Base-by-base conservation (phyloP, 352 stramenopile species). In the Pythium aquatile region DNA sequence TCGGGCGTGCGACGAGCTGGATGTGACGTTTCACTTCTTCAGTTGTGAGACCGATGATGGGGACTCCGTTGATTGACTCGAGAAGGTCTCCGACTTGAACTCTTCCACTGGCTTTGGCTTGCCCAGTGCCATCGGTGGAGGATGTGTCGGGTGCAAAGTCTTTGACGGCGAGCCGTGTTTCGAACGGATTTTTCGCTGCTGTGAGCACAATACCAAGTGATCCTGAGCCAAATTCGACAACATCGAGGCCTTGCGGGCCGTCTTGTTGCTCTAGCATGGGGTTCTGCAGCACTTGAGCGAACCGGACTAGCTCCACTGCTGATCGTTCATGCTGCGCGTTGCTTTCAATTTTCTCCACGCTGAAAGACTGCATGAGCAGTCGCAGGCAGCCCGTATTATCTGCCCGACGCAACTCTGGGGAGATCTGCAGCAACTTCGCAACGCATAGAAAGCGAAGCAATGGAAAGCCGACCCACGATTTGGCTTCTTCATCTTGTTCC, bases 1-100 rank as follows among this genome's bases (percentile, higher is more conserved):
- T 65, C 1, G 86, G 86, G 2, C 84, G 77, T 3, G 60, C 26
- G 42, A 94, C 79, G 5, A 93, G 71, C 51, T 92, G 79, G 44
- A 94, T 82, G 46, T 88, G 83, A 0, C 81, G 79, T 40, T 91
- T 92, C 14, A 92, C 81, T 61, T 93, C 86, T 68, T 93, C 85
- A 1, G 86, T 91, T 1, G 81, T 91, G 49, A 91, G 68, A 13
- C 73, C 75, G 1, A 79, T 61, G 60, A 93, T 88, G 14, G 80
- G 78, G 1, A 93, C 80, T 8, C 86, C 86, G 58, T 95, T 95
- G 58, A 95, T 90, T 32, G 84, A 91, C 62, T 93, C 77, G 13
- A 95, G 58, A 4, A 93, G 61, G 35, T 95, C 84, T 1, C 83
- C 83, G 10, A 91, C 51, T 2, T 63, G 62, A 14, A 95, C 78